Conservation (phyloP, 306 rosid genomes). For the Medicago arabica region DNA sequence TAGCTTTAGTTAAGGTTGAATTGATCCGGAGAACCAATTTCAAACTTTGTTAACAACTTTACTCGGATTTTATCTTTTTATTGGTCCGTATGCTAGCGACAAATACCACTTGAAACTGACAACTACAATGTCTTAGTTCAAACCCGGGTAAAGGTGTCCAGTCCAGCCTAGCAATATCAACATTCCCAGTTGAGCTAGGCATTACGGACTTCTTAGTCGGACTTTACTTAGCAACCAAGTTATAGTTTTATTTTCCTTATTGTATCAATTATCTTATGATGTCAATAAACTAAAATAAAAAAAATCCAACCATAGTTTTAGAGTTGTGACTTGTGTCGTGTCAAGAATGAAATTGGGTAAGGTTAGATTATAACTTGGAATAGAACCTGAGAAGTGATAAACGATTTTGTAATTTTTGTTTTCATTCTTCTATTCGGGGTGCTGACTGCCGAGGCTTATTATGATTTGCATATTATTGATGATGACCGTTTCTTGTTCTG, state of each 20-base stretch:
- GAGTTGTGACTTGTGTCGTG: neutral
- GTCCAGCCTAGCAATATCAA: too few relatives aligned
- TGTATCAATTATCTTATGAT: neutral
- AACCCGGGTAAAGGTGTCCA: too few relatives aligned
- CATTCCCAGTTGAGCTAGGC: too few relatives aligned
- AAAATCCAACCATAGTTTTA: neutral
- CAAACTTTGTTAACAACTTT: too few relatives aligned
- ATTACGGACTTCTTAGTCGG: too few relatives aligned
- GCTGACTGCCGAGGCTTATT: slow-evolving; percentile 3
- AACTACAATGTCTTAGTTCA: too few relatives aligned
- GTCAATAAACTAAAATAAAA: neutral
- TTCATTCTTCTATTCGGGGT: neutral
- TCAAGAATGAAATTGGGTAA: slow-evolving; percentile 18
- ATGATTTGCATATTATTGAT: slow-evolving; percentile 21
- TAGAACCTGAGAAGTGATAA: slow-evolving; percentile 19
- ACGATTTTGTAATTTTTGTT: neutral
- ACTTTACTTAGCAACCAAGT: too few relatives aligned
- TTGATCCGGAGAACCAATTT: too few relatives aligned
- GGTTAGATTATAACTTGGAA: slow-evolving; percentile 5
- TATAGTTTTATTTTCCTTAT: neutral
- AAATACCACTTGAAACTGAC: too few relatives aligned
- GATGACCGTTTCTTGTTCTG: neutral
- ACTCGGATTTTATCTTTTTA: too few relatives aligned
- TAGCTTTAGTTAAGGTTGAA: neutral
- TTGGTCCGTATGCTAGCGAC: too few relatives aligned